Conservation (phyloP, 225 moss, liverwort and hornwort species). For the Polytrichum commune region DNA sequence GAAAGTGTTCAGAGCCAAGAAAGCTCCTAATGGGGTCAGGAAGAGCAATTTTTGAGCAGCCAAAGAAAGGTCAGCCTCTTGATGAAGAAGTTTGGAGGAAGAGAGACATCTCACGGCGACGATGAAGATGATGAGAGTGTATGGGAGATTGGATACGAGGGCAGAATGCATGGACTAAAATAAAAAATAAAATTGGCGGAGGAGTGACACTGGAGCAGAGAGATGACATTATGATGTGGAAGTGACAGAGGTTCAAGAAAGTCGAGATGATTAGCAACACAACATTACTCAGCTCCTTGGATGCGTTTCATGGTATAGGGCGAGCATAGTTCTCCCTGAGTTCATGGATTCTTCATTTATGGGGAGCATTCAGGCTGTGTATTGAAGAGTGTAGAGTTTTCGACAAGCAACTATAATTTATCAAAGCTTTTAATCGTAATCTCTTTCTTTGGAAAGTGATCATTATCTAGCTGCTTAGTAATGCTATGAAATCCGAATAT, state of each 20-base stretch:
- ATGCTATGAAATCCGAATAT: no score
- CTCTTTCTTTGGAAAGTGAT: no score
- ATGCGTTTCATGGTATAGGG: no score
- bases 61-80: conserved; percentile 21
- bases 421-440: no score
- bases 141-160: conserved; percentile 36
- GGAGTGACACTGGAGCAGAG: conserved; percentile 27
- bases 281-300: no score
- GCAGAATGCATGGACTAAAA: conserved; percentile 25
- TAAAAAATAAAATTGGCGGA: conserved; percentile 19
- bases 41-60: conserved; percentile 30
- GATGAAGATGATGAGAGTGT: conserved; percentile 20
- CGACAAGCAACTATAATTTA: no score
- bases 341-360: no score
- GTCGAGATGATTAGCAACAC: background rate
- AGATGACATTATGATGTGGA: conserved; percentile 14
- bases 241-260: conserved; percentile 26
- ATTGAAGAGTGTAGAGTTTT: no score
- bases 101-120: conserved; percentile 26
- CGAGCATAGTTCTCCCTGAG: no score
- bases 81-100: conserved; percentile 31
- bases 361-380: no score
- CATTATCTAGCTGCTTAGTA: no score
- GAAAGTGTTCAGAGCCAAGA: conserved; percentile 16
- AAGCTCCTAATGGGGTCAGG: conserved; percentile 34